Conservation (phyloP, 345 rosid genomes). For the Eucalyptus erythrocorys region DNA sequence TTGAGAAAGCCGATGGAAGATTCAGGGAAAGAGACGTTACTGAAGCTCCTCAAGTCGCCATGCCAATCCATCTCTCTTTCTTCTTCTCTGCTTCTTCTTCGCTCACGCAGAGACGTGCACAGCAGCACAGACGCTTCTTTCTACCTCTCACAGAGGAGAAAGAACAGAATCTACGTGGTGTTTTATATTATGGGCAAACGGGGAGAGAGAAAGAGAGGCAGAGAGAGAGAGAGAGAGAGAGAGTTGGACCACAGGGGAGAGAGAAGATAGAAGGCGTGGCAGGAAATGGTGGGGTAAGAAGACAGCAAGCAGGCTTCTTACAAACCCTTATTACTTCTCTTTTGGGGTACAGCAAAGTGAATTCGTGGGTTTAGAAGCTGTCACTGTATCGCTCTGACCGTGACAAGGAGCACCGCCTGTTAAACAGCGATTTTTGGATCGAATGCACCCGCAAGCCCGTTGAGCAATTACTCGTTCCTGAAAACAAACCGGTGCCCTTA, state of each 20-base stretch:
- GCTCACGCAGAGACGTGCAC: background rate
- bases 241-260: background rate
- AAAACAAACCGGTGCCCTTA: background rate
- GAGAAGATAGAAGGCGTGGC: background rate
- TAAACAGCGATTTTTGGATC: background rate
- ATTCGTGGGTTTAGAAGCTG: background rate
- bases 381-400: background rate
- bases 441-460: background rate
- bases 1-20: constrained; percentile 51
- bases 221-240: background rate
- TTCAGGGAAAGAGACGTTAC: constrained; percentile 23
- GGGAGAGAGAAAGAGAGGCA: background rate
- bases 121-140: background rate
- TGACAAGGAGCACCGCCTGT: background rate
- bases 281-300: background rate
- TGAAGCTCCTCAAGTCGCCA: constrained; percentile 6
- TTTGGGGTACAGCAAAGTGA: constrained; percentile 26
- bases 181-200: background rate
- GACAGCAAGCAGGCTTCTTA: background rate
- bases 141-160: background rate
- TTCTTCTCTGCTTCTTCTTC: background rate
- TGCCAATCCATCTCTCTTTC: constrained; percentile 45
- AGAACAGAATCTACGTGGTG: background rate
- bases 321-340: constrained; percentile 1
- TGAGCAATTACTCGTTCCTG: background rate